These are phyloP conservation scores for Dactylellina cionopaga DNA, from an alignment of 2,329 filamentous ascomycete genomes.

Conservation along the genomic window DNA sequence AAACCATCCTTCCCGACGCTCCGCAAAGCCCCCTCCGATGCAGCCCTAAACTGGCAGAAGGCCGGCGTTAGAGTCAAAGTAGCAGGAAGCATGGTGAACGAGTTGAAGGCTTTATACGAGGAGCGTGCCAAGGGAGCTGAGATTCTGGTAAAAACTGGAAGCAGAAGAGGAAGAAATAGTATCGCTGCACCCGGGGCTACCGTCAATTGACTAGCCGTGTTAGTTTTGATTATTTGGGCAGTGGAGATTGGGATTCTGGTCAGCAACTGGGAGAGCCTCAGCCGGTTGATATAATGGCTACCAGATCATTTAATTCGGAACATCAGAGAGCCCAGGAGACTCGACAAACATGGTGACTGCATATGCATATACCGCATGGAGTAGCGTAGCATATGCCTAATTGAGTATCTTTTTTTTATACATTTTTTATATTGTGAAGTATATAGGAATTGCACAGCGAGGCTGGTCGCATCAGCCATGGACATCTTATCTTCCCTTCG, in stretches of 20 bases:
- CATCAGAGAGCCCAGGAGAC: no score
- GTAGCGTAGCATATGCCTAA: neutral
- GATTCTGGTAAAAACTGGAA: constrained; percentile 55
- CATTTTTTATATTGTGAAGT: neutral
- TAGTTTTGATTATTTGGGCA: constrained; percentile 37
- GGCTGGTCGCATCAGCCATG: no score
- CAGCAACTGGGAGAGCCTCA: constrained; percentile 12
- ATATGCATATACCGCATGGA: neutral
- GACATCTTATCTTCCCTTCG: neutral
- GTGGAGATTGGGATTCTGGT: constrained; percentile 31
- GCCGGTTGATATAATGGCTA: neutral
- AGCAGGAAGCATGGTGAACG: constrained; percentile 52
- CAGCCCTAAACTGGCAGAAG: constrained; percentile 43
- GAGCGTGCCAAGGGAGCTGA: constrained; percentile 55
- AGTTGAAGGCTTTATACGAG: constrained; percentile 55
- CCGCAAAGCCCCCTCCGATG: constrained; percentile 40
- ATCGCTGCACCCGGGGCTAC: neutral
- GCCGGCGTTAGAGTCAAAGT: constrained; percentile 38
- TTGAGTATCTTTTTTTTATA: neutral
- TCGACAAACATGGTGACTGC: no score
- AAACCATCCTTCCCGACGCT: constrained; percentile 41
- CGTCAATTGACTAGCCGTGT: constrained; percentile 52
- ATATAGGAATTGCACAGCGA: no score
- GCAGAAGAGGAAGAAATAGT: constrained; percentile 49
- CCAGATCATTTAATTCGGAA: neutral